Evolutionary conservation across 768 basidiomycete genomes (phyloP).

Genomic region (Tricholoma flavovirens): DNA sequence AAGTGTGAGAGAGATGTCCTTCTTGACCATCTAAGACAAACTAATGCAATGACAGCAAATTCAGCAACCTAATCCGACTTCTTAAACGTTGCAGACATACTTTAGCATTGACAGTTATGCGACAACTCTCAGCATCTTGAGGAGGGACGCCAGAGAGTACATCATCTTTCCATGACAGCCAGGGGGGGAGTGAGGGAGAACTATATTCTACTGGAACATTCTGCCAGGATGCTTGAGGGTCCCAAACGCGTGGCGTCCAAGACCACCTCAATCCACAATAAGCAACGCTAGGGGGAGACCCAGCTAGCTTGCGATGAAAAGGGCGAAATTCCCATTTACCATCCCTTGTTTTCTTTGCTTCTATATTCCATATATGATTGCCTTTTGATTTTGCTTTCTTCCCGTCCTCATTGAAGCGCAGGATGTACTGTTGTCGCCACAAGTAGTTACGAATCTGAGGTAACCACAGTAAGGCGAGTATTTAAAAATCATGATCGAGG

Average conservation of each 20-base stretch:
- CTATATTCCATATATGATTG: slow-evolving; percentile 98
- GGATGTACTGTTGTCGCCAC: slow-evolving; percentile 91
- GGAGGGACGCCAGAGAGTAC: slow-evolving; percentile 77
- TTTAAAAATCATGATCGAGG: slow-evolving; percentile 1
- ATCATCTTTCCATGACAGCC: slow-evolving; percentile 87
- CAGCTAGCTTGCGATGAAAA: slow-evolving; percentile 84
- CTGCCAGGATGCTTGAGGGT: slow-evolving; percentile 84
- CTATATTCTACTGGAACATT: slow-evolving; percentile 75
- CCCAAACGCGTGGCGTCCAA: slow-evolving; percentile 95
- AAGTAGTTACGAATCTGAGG: slow-evolving; percentile 88
- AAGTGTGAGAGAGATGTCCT: slow-evolving; percentile 58
- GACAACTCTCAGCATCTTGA: slow-evolving; percentile 67
- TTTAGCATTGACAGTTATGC: slow-evolving; percentile 71
- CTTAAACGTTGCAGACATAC: slow-evolving; percentile 35
- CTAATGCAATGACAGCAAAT: slow-evolving; percentile 26
- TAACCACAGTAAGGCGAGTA: slow-evolving; percentile 8
- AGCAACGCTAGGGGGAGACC: slow-evolving; percentile 74
- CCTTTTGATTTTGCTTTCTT: slow-evolving; percentile 99
- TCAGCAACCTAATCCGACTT: background rate
- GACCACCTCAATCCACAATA: slow-evolving; percentile 77
- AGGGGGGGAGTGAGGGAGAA: slow-evolving; percentile 77
- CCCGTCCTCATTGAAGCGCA: slow-evolving; percentile 97
- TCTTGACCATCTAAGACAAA: slow-evolving; percentile 73
- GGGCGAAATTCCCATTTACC: slow-evolving; percentile 84
- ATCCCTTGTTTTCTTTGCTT: slow-evolving; percentile 78